phyloP scores from a whole-genome alignment of 2,329 filamentous ascomycete genomes.

The Pseudogymnoascus sp. region DNA sequence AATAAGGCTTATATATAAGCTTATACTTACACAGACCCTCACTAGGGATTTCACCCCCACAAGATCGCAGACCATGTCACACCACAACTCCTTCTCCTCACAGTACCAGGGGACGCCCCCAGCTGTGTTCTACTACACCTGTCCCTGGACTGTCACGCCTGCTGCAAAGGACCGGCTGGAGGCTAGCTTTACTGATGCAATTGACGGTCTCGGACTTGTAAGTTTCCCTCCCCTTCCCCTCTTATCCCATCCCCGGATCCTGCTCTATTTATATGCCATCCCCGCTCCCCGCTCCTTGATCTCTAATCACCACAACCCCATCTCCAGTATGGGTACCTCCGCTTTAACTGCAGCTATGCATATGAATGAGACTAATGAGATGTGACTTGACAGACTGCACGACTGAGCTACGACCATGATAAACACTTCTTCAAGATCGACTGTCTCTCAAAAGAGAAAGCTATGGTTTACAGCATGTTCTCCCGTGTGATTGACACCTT shows the following conservation, averaged over 20 bases:
- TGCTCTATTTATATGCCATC: neutral
- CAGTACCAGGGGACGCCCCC: neutral
- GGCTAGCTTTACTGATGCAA: neutral
- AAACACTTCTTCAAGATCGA: slow-evolving; percentile 4
- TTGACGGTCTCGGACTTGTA: neutral
- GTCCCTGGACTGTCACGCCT: neutral
- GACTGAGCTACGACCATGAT: neutral
- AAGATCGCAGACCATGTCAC: neutral
- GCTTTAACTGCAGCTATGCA: neutral
- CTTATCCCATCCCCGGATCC: neutral
- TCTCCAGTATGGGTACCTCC: neutral
- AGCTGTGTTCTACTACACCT: neutral
- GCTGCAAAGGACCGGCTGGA: neutral
- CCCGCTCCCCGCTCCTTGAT: neutral
- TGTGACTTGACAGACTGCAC: neutral
- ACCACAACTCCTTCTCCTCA: neutral
- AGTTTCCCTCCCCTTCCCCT: neutral
- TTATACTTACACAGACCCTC: neutral
- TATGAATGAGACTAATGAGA: neutral
- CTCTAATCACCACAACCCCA: no score
- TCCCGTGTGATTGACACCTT: neutral
- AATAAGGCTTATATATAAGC: neutral
- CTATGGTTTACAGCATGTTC: neutral
- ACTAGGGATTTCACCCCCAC: neutral
- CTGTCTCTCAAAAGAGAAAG: neutral